Evolutionary conservation across 768 basidiomycete species (phyloP).

Genomic region (Leccinum subgranulosum): DNA sequence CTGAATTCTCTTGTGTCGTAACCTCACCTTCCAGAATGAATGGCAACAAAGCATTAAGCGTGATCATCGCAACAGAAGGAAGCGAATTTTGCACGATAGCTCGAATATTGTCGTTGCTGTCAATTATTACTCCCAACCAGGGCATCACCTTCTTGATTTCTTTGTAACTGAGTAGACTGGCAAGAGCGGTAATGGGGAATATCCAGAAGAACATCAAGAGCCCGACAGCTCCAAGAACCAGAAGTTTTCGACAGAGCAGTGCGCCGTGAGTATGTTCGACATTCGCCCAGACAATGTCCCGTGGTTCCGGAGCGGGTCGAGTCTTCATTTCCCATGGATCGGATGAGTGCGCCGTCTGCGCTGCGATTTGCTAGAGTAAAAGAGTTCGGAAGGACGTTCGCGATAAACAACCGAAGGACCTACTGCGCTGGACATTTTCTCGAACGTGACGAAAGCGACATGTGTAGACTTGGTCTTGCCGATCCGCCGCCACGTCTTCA

Average conservation of each 20-base stretch:
- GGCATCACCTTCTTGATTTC: slow-evolving; percentile 91
- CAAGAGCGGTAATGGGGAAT: slow-evolving; percentile 84
- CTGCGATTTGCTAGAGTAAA: slow-evolving; percentile 70
- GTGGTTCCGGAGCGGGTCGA: slow-evolving; percentile 83
- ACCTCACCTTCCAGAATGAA: slow-evolving; percentile 80
- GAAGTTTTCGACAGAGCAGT: slow-evolving; percentile 60
- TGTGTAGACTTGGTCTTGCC: slow-evolving; percentile 81
- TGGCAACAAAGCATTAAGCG: slow-evolving; percentile 84
- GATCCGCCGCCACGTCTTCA: slow-evolving; percentile 64
- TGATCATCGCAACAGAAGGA: slow-evolving; percentile 87
- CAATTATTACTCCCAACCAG: slow-evolving; percentile 83
- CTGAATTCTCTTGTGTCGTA: neutral
- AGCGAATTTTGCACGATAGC: slow-evolving; percentile 94
- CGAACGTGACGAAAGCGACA: slow-evolving; percentile 93
- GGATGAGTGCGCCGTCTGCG: slow-evolving; percentile 77
- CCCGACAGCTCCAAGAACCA: slow-evolving; percentile 68
- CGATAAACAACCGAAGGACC: slow-evolving; percentile 24
- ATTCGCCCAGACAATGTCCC: slow-evolving; percentile 94
- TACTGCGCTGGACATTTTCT: slow-evolving; percentile 91
- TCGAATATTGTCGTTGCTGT: slow-evolving; percentile 72
- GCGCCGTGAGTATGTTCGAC: slow-evolving; percentile 64
- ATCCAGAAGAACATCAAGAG: slow-evolving; percentile 89
- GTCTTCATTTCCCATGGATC: slow-evolving; percentile 66
- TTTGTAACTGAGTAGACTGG: slow-evolving; percentile 84
- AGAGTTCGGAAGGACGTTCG: neutral